These are phyloP conservation scores for Leucocoprinus sp. DNA, from an alignment of 768 basidiomycete genomes.

Conservation along the genomic window DNA sequence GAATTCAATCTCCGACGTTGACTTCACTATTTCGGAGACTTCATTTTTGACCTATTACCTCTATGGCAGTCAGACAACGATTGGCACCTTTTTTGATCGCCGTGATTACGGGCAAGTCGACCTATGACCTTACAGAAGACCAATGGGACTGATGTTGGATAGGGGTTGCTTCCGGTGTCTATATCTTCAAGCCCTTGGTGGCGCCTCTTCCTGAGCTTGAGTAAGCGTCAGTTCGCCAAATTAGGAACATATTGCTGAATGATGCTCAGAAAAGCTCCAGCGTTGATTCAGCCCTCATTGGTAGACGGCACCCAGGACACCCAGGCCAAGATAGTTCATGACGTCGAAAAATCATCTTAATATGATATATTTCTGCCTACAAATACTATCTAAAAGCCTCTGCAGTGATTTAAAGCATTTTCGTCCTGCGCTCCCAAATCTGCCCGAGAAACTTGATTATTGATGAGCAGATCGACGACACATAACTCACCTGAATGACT, in stretches of 20 bases:
- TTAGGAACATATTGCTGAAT: slow-evolving; percentile 11
- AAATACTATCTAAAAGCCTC: slow-evolving; percentile 12
- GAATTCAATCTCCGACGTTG: slow-evolving; percentile 8
- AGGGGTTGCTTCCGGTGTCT: slow-evolving; percentile 59
- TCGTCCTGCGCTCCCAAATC: slow-evolving; percentile 50
- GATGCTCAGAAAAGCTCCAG: slow-evolving; percentile 9
- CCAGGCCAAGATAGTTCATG: background rate
- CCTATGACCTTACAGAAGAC: background rate
- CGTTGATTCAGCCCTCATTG: background rate
- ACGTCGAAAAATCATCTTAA: background rate
- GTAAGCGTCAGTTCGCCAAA: slow-evolving; percentile 11
- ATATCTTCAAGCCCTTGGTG: slow-evolving; percentile 54
- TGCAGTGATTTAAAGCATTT: background rate
- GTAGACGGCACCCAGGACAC: background rate
- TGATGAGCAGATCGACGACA: slow-evolving; percentile 1
- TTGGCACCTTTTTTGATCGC: slow-evolving; percentile 47
- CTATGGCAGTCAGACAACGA: slow-evolving; percentile 28
- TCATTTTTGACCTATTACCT: slow-evolving; percentile 7
- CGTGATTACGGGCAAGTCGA: slow-evolving; percentile 41
- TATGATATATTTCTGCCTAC: slow-evolving; percentile 15
- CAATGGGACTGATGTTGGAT: background rate
- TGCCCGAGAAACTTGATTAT: slow-evolving; percentile 19
- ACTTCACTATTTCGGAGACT: background rate
- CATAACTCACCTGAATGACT: slow-evolving; percentile 71
- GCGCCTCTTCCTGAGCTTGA: slow-evolving; percentile 16